Conservation (phyloP, 768 basidiomycete species). For the Suillus brevipes region DNA sequence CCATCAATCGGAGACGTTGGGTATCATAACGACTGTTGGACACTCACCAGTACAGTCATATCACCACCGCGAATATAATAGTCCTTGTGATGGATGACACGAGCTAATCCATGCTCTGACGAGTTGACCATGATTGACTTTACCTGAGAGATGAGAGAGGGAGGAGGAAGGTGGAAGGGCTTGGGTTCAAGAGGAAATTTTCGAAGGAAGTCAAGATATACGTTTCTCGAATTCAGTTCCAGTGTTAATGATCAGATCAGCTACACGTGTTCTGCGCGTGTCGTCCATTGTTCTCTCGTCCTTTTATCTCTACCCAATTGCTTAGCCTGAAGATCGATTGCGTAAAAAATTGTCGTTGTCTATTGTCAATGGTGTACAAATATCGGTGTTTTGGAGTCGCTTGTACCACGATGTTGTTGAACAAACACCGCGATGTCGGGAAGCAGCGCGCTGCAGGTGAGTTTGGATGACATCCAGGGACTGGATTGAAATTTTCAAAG, state of each 20-base stretch:
- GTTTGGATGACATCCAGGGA: conserved; percentile 2
- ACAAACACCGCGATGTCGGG: conserved; percentile 2
- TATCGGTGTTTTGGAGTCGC: background rate
- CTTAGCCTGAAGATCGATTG: conserved; percentile 21
- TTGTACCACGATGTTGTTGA: background rate
- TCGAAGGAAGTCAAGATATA: conserved; percentile 38
- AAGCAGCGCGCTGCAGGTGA: conserved; percentile 1
- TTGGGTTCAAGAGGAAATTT: conserved; percentile 37
- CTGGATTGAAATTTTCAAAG: background rate
- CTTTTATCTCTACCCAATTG: conserved; percentile 22
- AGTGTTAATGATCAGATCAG: conserved; percentile 25
- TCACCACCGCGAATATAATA: conserved; percentile 64
- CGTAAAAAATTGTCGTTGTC: conserved; percentile 27
- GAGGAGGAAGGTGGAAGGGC: conserved; percentile 25
- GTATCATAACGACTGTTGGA: conserved; percentile 1
- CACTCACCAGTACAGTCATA: conserved; percentile 53
- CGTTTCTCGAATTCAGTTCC: conserved; percentile 24
- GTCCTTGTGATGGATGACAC: conserved; percentile 37
- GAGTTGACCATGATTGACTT: conserved; percentile 26
- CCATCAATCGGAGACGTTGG: background rate
- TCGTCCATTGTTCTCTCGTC: conserved; percentile 19
- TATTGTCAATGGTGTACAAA: conserved; percentile 6
- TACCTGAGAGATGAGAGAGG: conserved; percentile 29
- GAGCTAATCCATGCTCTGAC: conserved; percentile 29
- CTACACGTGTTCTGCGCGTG: conserved; percentile 41